Evolutionary conservation across 140 eudicot species (phyloP), one percentile per base, ranked within the genome.

Genomic region (Senecio squalidus): DNA sequence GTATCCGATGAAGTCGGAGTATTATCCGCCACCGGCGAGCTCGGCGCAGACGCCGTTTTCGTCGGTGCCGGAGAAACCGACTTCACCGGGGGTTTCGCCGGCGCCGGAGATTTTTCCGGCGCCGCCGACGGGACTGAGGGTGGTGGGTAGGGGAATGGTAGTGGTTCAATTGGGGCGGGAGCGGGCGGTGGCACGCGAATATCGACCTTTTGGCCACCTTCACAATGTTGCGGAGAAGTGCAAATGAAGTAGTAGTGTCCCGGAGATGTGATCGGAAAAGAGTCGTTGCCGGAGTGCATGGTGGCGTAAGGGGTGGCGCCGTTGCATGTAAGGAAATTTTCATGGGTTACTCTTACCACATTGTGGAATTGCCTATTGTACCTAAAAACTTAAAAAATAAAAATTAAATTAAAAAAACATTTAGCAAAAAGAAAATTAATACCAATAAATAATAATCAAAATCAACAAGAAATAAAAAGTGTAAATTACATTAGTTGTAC

Each of bases 181-280:
- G 36, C 9, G 20, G 10, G 44, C 25, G 17, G 21, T 1, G 68
- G 76, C 0, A 77, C 80, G 27, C 94, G 72, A 39, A 77, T 64
- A 31, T 80, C 78, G 4, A 80, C 84, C 41, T 62, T 84, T 43
- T 77, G 82, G 0, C 94, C 94, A 6, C 60, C 23, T 53, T 60
- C 21, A 30, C 94, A 80, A 33, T 80, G 94, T 22, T 69, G 74
- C 7, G 80, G 80, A 5, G 34, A 0, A 34, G 74, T 36, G 63
- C 80, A 74, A 31, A 84, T 77, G 88, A 80, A 84, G 61, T 33
- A 84, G 44, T 23, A 80, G 53, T 84, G 85, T 34, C 88, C 84
- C 14, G 76, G 58, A 10, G 3, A 50, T n/a, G 5, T 31, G 28
- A 80, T 68, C 27, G 64, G 15, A 70, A 80, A 74, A 0, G 74